Base-by-base conservation (phyloP, 345 rosid genomes). In the Kernera saxatilis region DNA sequence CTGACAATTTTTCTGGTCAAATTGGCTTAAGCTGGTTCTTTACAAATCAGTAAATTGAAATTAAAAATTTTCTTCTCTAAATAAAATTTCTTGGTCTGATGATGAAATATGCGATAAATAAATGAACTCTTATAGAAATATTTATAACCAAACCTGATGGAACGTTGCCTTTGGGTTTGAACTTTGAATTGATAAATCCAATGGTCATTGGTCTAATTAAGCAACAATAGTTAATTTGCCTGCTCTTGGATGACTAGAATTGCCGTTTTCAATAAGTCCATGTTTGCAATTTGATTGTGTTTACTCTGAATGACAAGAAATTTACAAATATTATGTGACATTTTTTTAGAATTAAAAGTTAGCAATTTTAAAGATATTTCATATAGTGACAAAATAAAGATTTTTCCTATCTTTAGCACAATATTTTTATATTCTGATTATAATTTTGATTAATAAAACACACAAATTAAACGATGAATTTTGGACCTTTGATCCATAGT, bases 11-110 rank as follows among this genome's bases (percentile, higher is more conserved):
- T 41, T 68, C 13, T 53, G 70, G 74, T 75, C 79, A 75, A 61
- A 68, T 14, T 75, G 79, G 74, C 69, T 33, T 60, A 60, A 60
- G 51, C 8, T 6, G 35, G 12, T 54, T 32, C 15, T 13, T 30
- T 8, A 19, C 13, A 17, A 67, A 1, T 54, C 19, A 68, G 30
- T 46, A 13, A 48, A 14, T n/a, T 36, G 14, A 13, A 59, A 48
- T 12, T 15, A 23, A 35, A 9, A 21, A 5, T 37, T 0, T 2
- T 14, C 9, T 58, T 49, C 57, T 12, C 10, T 23, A 68, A 19
- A 21, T 19, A 19, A 30, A 19, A 4, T 10, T 65, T 49, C 14
- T 35, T 49, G n/a, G 18, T 37, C 61, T 2, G 61, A 37, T 36
- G 58, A 37, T 13, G 21, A 67, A 15, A 52, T 6, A 51, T 52